A percentile compares a stretch with the other conserved stretches of the same genome.
phyloP scores from a whole-genome alignment of 2,329 filamentous ascomycete genomes.

The Pestalotiopsis sp. region DNA sequence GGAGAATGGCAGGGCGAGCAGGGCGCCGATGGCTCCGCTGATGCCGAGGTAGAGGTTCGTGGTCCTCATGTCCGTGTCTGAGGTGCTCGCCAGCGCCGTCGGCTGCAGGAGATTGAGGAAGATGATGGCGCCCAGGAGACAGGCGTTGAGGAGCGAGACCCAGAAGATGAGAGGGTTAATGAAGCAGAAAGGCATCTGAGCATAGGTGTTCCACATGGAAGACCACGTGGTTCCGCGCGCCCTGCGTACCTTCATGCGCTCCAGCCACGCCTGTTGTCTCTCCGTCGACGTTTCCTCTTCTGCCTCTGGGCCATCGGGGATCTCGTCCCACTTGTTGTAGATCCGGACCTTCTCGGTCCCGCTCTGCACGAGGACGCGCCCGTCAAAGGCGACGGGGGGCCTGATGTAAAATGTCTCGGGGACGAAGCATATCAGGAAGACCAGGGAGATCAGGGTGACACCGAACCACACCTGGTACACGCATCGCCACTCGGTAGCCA shows the following conservation, averaged over 20 bases:
- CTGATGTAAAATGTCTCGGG: constrained; percentile 45
- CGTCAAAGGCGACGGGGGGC: constrained; percentile 42
- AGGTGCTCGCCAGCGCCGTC: background rate
- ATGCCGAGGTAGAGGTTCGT: constrained; percentile 18
- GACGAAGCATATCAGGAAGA: constrained; percentile 31
- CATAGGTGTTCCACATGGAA: constrained; percentile 19
- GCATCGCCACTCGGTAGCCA: constrained; percentile 32
- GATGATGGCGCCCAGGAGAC: constrained; percentile 17
- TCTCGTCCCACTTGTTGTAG: constrained; percentile 35
- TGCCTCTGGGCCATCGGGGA: constrained; percentile 18
- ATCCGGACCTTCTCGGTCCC: constrained; percentile 40
- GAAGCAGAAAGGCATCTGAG: constrained; percentile 28
- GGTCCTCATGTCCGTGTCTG: background rate
- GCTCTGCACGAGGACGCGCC: constrained; percentile 39
- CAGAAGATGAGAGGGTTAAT: constrained; percentile 31
- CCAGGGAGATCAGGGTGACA: constrained; percentile 26
- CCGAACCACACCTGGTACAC: constrained; percentile 36
- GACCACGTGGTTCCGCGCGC: constrained; percentile 18
- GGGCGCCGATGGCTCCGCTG: constrained; percentile 18
- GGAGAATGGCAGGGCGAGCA: constrained; percentile 21
- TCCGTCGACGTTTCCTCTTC: constrained; percentile 14
- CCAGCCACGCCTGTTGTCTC: constrained; percentile 2
- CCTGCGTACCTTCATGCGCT: constrained; percentile 15
- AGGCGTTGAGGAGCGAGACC: constrained; percentile 27
- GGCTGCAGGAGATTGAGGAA: constrained; percentile 23